Base-by-base conservation (phyloP, 78 protist genomes). In the Cyanophora paradoxa region DNA sequence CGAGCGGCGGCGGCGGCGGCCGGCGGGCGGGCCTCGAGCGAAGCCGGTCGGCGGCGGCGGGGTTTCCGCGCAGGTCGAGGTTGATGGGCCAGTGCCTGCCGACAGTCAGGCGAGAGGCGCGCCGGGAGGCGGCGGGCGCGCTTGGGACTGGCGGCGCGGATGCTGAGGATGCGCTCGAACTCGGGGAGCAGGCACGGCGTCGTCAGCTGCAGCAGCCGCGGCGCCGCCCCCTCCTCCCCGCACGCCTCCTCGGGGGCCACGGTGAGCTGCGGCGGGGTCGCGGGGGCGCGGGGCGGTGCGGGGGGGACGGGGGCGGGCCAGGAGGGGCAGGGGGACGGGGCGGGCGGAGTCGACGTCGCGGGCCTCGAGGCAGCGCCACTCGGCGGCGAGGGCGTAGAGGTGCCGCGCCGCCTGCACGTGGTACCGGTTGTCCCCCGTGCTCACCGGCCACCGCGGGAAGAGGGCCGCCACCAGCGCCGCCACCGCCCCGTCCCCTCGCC, bases 381-480 rank as follows among this genome's bases (percentile, higher is more conserved):
- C 90, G 26, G 75, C 56, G 2, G 94, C 94, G 22, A 90, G 68
- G 34, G 78, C 90, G 52, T 87, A 90, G 42, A 90, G 50, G 61
- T 90, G 94, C n/a, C 94, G 67, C 57, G 17, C 68, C 30, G 88
- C 92, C 74, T 90, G 95, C 26, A 87, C 64, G 81, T 90, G 92
- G 71, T 87, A 90, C 14, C 76, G 68, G 61, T 82, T 82, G 42
- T 90, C 95, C 14, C 77, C 8, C 24, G 83, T 33, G 40, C 44
- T 52, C 3, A 8, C 16, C 41, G 95, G 91, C 66, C 71, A 87
- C n/a, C 65, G 67, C 19, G 95, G 95, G 75, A 58, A 90, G 42
- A 86, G 16, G 24, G 91, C 31, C 44, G 61, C 34, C 17, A 90
- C 57, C 5, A 90, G 84, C n/a, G 93, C 72, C 33, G 92, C 95